These are phyloP conservation scores for Xanthoconium purpureum DNA, from an alignment of 768 basidiomycete genomes.

Conservation along the genomic window DNA sequence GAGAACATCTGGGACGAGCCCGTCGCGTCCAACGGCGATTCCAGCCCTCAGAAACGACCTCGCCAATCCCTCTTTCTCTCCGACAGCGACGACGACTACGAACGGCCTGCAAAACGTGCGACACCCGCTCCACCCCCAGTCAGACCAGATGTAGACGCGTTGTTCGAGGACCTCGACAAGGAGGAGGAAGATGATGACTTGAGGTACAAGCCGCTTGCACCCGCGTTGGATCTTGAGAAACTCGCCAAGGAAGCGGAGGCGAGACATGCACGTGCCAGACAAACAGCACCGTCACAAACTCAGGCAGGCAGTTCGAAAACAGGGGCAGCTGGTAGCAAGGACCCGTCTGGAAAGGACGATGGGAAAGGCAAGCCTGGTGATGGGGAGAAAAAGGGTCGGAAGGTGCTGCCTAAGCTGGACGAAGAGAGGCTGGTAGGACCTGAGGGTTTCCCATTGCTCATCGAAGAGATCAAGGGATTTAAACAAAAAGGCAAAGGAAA, in stretches of 20 bases:
- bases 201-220: conserved; percentile 45
- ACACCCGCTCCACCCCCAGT: conserved; percentile 14
- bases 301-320: conserved; percentile 46
- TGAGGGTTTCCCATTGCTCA: conserved; percentile 76
- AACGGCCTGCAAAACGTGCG: conserved; percentile 27
- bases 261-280: conserved; percentile 34
- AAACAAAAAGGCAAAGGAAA: conserved; percentile 86
- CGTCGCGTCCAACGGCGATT: conserved; percentile 22
- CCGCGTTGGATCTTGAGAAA: conserved; percentile 50
- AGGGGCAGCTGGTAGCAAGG: conserved; percentile 16
- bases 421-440: conserved; percentile 70
- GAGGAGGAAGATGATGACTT: conserved; percentile 46
- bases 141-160: conserved; percentile 36
- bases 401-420: conserved; percentile 57
- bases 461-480: conserved; percentile 74
- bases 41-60: conserved; percentile 30
- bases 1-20: conserved; percentile 63
- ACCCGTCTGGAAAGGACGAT: conserved; percentile 6
- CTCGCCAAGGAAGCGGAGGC: conserved; percentile 56
- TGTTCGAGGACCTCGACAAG: conserved; percentile 49
- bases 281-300: conserved; percentile 41
- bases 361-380: conserved; percentile 14
- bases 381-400: conserved; percentile 31
- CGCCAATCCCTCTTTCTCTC: conserved; percentile 54
- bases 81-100: conserved; percentile 44